These are phyloP conservation scores for Suhomyces ambrosiae DNA, from an alignment of 1,139 yeast genomes.

Conservation along the genomic window DNA sequence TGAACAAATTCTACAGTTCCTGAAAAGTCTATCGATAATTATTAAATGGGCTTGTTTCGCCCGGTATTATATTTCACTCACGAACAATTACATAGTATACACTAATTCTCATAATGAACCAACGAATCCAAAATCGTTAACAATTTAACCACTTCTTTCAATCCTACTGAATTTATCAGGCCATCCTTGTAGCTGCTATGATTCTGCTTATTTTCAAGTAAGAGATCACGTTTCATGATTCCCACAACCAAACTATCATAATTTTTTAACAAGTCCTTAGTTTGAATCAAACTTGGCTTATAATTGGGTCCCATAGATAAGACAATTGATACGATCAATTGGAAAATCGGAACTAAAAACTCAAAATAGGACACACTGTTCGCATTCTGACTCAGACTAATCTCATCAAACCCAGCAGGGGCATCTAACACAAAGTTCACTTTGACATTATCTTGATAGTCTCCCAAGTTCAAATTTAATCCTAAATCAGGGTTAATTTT, in stretches of 20 bases:
- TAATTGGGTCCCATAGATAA: slow-evolving; percentile 82
- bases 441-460: slow-evolving; percentile 24
- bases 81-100: slow-evolving; percentile 8
- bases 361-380: slow-evolving; percentile 61
- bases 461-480: slow-evolving; percentile 43
- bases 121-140: slow-evolving; percentile 60
- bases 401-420: slow-evolving; percentile 41
- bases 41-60: too few species aligned
- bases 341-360: slow-evolving; percentile 75
- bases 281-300: slow-evolving; percentile 59
- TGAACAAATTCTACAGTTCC: too few species aligned
- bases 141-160: slow-evolving; percentile 55
- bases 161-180: slow-evolving; percentile 30
- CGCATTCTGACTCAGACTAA: slow-evolving; percentile 18
- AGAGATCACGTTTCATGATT: slow-evolving; percentile 67
- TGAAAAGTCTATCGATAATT: too few species aligned
- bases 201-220: slow-evolving; percentile 33
- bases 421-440: slow-evolving; percentile 54
- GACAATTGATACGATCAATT: slow-evolving; percentile 65
- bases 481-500: slow-evolving; percentile 82
- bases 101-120: slow-evolving; percentile 26
- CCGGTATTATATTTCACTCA: too few species aligned
- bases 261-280: slow-evolving; percentile 52
- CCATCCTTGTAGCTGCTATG: slow-evolving; percentile 23
- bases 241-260: slow-evolving; percentile 64